phyloP scores from a whole-genome alignment of 306 rosid genomes.

The Carpinus viminea region DNA sequence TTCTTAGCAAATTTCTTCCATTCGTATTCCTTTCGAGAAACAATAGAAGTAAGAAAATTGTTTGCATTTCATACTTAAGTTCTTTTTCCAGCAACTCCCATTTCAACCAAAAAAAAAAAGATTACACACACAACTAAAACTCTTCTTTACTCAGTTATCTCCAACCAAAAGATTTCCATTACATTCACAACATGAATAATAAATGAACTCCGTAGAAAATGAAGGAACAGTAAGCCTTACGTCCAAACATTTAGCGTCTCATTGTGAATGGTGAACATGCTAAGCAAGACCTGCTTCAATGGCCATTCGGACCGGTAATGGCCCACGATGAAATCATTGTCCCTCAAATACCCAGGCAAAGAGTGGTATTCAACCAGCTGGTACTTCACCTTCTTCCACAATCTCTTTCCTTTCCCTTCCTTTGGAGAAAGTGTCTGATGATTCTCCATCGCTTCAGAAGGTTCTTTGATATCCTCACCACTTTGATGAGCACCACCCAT shows the following conservation, averaged over 20 bases:
- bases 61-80: not conserved
- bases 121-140: not conserved
- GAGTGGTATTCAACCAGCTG: constrained; percentile 92
- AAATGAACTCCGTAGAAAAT: not conserved
- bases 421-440: constrained; percentile 20
- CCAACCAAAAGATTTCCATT: not conserved
- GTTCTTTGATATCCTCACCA: constrained; percentile 20
- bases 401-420: constrained; percentile 64
- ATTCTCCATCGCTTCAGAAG: constrained; percentile 41
- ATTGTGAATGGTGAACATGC: constrained; percentile 85
- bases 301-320: constrained; percentile 95
- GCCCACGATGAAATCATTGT: constrained; percentile 79
- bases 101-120: not conserved
- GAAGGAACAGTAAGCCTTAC: constrained; percentile 44
- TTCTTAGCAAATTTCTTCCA: not conserved
- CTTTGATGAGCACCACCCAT: constrained; percentile 26
- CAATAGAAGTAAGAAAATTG: not conserved
- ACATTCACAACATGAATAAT: not conserved
- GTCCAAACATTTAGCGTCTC: constrained; percentile 99
- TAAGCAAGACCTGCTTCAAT: constrained; percentile 73
- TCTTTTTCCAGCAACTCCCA: not conserved
- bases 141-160: not conserved
- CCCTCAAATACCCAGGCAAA: constrained; percentile 80
- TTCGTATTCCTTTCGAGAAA: not conserved
- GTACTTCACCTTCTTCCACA: constrained; percentile 91